Base-by-base conservation (phyloP, 148 eudicot species). In the Fallopia convolvulus region DNA sequence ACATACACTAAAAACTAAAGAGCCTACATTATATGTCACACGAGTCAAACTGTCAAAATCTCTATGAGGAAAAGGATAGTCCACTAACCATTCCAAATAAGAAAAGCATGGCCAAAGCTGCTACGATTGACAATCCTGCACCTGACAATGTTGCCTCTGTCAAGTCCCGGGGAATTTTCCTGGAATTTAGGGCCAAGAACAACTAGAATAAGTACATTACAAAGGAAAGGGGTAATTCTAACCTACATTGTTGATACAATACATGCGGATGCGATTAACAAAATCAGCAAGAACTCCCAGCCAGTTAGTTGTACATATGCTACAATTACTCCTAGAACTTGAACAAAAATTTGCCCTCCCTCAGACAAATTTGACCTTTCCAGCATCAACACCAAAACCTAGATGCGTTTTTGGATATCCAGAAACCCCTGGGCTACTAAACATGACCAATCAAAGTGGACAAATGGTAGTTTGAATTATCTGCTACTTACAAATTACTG, bases 101-200 rank as follows among this genome's bases (percentile, higher is more conserved):
- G 83, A 94, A 92, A 39, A 90, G 79, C 91, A 94, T 92, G 80
- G 82, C 79, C 66, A 94, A 81, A 79, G 97, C 96, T 44, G 97
- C 99, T 81, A 91, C 15, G 41, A 94, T 81, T 76, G 99, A 94
- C 86, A 94, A 82, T 77, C 99, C 99, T 79, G 97, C 99, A 81
- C 97, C 97, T 52, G 97, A 92, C 55, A 92, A 78, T 71, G 99
- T 90, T 84, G 99, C 99, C 80, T 94, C 99, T 44, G 99, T 94
- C 85, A 94, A 89, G 87, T 94, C 99, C 81, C 99, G 85, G 17
- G 99, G 99, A 83, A 92, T 94, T 86, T 94, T 94, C 85, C 99
- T 94, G 97, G 17, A 52, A 75, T 49, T 32, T 32, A 75, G 17
- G 68, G 65, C 20, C 46, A 53, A 17, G 5, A 56, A n/a, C 65